Base-by-base conservation (phyloP, 176 grass and related monocot species). In the Avena insularis region DNA sequence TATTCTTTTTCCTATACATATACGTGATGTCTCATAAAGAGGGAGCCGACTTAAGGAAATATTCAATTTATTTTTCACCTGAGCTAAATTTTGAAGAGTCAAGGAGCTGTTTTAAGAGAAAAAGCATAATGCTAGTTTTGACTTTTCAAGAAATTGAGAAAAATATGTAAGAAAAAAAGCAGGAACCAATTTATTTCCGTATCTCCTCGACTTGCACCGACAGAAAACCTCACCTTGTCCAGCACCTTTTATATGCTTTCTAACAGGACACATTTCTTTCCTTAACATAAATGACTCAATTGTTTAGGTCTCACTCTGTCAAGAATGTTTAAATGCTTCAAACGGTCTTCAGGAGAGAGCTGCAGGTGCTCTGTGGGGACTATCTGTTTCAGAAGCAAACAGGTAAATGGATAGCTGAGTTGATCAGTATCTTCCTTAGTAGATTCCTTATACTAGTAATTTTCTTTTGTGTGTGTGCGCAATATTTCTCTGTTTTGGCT, bases 301-400 rank as follows among this genome's bases (percentile, higher is more conserved):
- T 80, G 71, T 91, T 78, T 78, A 99, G 97, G 97, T 99, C 45
- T 90, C 83, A 74, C 94, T 99, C 74, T 92, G 90, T 31, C 90
- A 94, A 90, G 90, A 91, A 87, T 99, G 97, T 85, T 88, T 90
- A 82, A 94, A 93, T 93, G 94, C 92, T 91, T 99, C 94, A n/a
- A 87, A 94, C 86, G 97, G 92, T 20, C 97, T 99, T 80, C 94
- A 99, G 69, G 97, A 99, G 91, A 96, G 97, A 90, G 97, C 97
- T 87, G 97, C 97, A 71, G 97, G 97, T 19, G 97, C 97, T 58
- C 86, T 99, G 45, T 99, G 97, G 94, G 97, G 97, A 77, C 81
- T 99, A 87, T 99, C 97, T 86, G 92, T 99, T 85, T 97, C 97
- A 89, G 94, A 99, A 93, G 87, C 97, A 87, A 99, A 97, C 89